Evolutionary conservation across 495 filamentous ascomycete species (phyloP).

Genomic region (Letharia columbiana): DNA sequence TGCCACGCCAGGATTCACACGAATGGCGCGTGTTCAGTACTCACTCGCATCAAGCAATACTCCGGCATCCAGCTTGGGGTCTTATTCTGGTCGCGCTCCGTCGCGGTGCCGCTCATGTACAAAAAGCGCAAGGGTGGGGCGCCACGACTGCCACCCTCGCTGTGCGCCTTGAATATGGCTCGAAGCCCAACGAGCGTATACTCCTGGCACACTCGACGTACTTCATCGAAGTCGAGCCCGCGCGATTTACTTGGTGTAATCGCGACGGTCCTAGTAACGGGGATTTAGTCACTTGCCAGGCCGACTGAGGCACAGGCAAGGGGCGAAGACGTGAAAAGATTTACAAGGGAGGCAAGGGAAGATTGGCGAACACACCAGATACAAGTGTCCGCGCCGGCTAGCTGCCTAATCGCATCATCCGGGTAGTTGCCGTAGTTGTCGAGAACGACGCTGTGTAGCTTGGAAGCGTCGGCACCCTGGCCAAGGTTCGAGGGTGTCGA

Average conservation of each 20-base stretch:
- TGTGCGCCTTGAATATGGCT: conserved; percentile 27
- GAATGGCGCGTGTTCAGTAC: conserved; percentile 5
- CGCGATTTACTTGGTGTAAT: conserved; percentile 34
- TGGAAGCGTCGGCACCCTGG: conserved; percentile 26
- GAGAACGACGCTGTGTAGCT: conserved; percentile 34
- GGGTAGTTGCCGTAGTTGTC: conserved; percentile 38
- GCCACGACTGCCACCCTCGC: conserved; percentile 15
- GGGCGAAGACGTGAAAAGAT: background rate
- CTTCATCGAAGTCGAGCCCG: conserved; percentile 33
- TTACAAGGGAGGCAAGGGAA: background rate
- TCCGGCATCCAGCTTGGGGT: conserved; percentile 29
- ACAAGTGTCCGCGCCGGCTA: conserved; percentile 42
- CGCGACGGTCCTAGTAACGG: conserved; percentile 34
- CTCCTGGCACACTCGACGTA: conserved; percentile 37
- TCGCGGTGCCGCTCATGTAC: conserved; percentile 38
- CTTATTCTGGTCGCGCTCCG: conserved; percentile 35
- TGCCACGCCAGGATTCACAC: background rate
- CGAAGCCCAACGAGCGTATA: conserved; percentile 36
- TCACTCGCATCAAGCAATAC: conserved; percentile 38
- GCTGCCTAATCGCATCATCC: conserved; percentile 33
- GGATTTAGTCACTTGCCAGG: background rate
- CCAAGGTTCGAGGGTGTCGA: conserved; percentile 19
- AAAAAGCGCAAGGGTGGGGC: conserved; percentile 37
- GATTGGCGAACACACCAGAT: conserved; percentile 37
- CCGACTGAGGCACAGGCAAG: background rate